A percentile compares a stretch with the other conserved stretches of the same genome.
phyloP scores from a whole-genome alignment of 495 filamentous ascomycete genomes.

The Hypoxylon lienhwacheense region DNA sequence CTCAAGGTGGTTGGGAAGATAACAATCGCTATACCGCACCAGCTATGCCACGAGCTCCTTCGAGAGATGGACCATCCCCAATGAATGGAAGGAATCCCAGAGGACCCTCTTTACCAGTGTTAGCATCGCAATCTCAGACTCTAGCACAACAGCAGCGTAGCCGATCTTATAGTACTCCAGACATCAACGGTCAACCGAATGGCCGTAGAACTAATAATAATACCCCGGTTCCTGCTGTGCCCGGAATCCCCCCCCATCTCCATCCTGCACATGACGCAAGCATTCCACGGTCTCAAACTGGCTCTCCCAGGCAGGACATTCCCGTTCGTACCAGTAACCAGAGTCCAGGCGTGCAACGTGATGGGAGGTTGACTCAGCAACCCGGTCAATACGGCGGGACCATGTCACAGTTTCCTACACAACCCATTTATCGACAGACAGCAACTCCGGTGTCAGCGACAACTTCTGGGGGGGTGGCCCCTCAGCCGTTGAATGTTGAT shows the following conservation, averaged over 20 bases:
- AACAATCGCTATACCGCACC: conserved; percentile 83
- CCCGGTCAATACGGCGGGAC: conserved; percentile 42
- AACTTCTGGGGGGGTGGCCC: conserved; percentile 6
- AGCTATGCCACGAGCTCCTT: conserved; percentile 74
- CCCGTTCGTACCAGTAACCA: conserved; percentile 56
- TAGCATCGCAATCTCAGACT: conserved; percentile 58
- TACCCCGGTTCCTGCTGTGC: conserved; percentile 54
- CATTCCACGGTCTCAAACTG: conserved; percentile 57
- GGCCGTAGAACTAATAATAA: conserved; percentile 41
- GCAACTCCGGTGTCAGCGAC: conserved; percentile 42
- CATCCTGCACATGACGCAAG: conserved; percentile 57
- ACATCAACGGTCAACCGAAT: conserved; percentile 55
- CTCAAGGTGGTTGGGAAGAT: conserved; percentile 60
- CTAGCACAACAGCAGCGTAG: conserved; percentile 60
- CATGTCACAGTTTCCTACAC: conserved; percentile 52
- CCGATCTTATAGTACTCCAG: conserved; percentile 64
- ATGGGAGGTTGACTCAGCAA: conserved; percentile 39
- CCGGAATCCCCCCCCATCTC: conserved; percentile 59
- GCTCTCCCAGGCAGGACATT: conserved; percentile 55
- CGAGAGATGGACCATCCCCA: conserved; percentile 70
- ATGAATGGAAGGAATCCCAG: conserved; percentile 67
- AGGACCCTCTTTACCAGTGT: conserved; percentile 80
- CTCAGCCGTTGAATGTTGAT: conserved; percentile 37
- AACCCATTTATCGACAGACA: conserved; percentile 51
- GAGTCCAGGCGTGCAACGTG: conserved; percentile 54